These are phyloP conservation scores for Starmerella bombicola DNA, from an alignment of 805 yeast species.

Conservation along the genomic window DNA sequence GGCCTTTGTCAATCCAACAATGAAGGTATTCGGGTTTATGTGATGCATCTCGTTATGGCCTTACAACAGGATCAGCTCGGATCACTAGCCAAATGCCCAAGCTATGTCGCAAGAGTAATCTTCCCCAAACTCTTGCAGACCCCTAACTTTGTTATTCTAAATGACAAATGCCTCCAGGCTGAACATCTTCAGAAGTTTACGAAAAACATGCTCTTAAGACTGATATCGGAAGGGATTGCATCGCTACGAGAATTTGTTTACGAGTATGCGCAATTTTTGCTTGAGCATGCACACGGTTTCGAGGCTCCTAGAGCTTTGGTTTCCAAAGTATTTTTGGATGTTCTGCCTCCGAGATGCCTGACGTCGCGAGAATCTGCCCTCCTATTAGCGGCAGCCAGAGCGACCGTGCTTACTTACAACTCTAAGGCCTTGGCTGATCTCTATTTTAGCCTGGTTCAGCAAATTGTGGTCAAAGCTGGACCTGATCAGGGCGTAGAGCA, in stretches of 20 bases:
- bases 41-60: slow-evolving; percentile 43
- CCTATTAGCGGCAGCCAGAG: slow-evolving; percentile 16
- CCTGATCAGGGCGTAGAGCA: neutral
- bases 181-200: slow-evolving; percentile 31
- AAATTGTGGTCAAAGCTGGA: neutral
- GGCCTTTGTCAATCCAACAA: slow-evolving; percentile 57
- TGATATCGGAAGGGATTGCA: slow-evolving; percentile 24
- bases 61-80: slow-evolving; percentile 38
- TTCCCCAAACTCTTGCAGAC: slow-evolving; percentile 55
- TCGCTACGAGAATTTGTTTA: slow-evolving; percentile 26
- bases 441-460: neutral
- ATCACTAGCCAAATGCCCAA: slow-evolving; percentile 35
- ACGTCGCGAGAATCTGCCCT: slow-evolving; percentile 4
- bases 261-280: slow-evolving; percentile 36
- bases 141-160: slow-evolving; percentile 37
- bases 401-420: slow-evolving; percentile 15
- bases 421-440: slow-evolving; percentile 19
- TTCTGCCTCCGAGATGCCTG: slow-evolving; percentile 4
- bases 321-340: slow-evolving; percentile 8
- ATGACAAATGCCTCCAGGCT: slow-evolving; percentile 45
- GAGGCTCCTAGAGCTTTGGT: slow-evolving; percentile 37
- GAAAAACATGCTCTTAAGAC: slow-evolving; percentile 34
- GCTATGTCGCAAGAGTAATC: slow-evolving; percentile 35
- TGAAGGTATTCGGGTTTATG: slow-evolving; percentile 61
- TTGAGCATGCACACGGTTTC: slow-evolving; percentile 39